Evolutionary conservation across 2,329 filamentous ascomycete genomes (phyloP), one percentile per base, ranked within the genome.

Genomic region (Rhynchosporium agropyri): DNA sequence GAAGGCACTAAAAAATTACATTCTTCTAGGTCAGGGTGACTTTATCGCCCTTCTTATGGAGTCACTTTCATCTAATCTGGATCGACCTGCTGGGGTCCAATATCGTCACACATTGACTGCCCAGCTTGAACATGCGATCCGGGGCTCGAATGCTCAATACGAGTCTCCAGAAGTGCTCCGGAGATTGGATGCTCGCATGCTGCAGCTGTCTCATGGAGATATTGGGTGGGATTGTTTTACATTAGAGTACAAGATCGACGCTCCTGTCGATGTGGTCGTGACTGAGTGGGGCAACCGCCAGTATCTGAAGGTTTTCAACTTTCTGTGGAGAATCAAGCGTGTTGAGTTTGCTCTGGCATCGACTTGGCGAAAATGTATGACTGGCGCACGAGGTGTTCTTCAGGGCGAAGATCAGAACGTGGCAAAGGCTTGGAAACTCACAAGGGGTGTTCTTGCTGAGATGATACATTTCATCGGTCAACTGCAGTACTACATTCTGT

Each of bases 221-320:
- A 98, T 97, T 59, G 95, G 95, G 56, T 99, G 95, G 95, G 95
- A 99, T 74, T 97, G 96, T 74, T 99, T 99, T 77, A 99, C 95
- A 0, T 85, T 99, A 8, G 96, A 99, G 75, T 99, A 99, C 79
- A 97, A 98, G 76, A 95, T 99, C 69, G 93, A 97, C 74, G 90
- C 94, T 1, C 95, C 95, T 0, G 91, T 97, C 29, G 95, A 99
- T 74, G 95, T 99, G 33, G 93, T 99, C 54, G 92, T 99, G 45
- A 98, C 94, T 0, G 92, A 96, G 48, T 97, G 93, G 86, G 93
- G 92, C 51, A 94, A 91, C 68, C 90, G 94, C 28, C 94, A 99
- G 74, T 99, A 99, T 74, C 88, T 99, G 70, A 98, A 98, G 75
- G 92, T 99, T 9, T 99, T 99, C 84, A 99, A 99, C 77, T 97